Base-by-base conservation (phyloP, 371 early-diverging fungal species). In the Syncephalis fuscata region DNA sequence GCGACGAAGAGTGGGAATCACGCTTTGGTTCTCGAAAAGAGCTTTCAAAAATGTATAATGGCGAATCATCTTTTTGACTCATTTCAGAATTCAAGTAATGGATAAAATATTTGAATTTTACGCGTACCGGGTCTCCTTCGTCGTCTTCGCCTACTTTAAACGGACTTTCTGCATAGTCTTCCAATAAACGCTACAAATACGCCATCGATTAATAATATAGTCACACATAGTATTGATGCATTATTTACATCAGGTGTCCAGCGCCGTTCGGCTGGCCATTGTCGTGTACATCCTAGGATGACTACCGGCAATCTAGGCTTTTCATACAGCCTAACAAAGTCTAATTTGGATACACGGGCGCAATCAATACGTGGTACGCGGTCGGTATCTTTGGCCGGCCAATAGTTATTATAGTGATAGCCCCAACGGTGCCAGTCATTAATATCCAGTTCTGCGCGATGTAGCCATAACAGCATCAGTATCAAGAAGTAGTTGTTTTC, bases 81-180 rank as follows among this genome's bases (percentile, higher is more conserved):
- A 52, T 54, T 23, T 74, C 80, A 17, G 59, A 55, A 14, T 65
- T 54, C 1, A 67, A 66, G 53, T 80, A 81, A 42, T 64, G 64
- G 2, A 82, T 49, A 49, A 73, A 85, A 56, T 88, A 71, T 60
- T 82, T 80, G 64, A 83, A 63, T 48, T 73, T 71, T 56, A 85
- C 56, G 50, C 77, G 76, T 10, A 85, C 83, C 50, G 70, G 67
- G 44, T 80, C 63, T 20, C 76, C 82, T 19, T 84, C 72, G 49
- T 85, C 84, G 52, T 85, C 85, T 50, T 85, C 82, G 17, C 88
- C 85, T 36, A 84, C 67, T 55, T 83, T 85, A 62, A 84, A 85
- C 44, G 72, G 65, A 51, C 84, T 74, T 20, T 71, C 61, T 5
- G 64, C 64, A 49, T 74, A 80, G 20, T 66, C 59, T 41, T 60